Conservation (phyloP, 768 basidiomycete species). For the Sarcodon sp. region DNA sequence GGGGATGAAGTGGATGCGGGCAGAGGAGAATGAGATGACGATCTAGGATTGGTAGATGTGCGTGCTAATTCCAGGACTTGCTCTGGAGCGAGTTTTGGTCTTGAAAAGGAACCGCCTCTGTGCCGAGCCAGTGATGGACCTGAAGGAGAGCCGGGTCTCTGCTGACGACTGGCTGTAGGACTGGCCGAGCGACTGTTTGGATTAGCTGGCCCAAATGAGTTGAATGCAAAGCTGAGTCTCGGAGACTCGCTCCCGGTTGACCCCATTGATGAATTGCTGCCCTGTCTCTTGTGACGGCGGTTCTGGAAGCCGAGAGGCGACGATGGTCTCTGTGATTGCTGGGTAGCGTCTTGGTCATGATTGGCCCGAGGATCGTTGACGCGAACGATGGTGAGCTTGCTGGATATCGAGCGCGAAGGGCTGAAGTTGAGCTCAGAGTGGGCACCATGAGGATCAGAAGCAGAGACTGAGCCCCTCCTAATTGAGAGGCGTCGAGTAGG, state of each 20-base stretch:
- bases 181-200: conserved; percentile 14
- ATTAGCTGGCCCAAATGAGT: conserved; percentile 36
- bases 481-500: conserved; percentile 26
- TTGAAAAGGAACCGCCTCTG: conserved; percentile 22
- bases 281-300: conserved; percentile 16
- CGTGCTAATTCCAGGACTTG: conserved; percentile 67
- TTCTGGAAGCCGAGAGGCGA: conserved; percentile 12
- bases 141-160: conserved; percentile 27
- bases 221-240: conserved; percentile 48
- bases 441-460: conserved; percentile 53
- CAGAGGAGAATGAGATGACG: conserved; percentile 12
- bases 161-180: conserved; percentile 21
- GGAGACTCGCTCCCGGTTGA: conserved; percentile 15
- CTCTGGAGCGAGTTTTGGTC: conserved; percentile 52
- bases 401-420: conserved; percentile 41
- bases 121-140: conserved; percentile 29
- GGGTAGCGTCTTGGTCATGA: conserved; percentile 10
- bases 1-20: conserved; percentile 8
- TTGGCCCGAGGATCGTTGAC: conserved; percentile 25
- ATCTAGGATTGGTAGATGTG: conserved; percentile 34
- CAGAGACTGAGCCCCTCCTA: conserved; percentile 57
- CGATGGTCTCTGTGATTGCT: conserved; percentile 22
- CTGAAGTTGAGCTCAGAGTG: conserved; percentile 40
- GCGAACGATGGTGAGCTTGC: conserved; percentile 65
- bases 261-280: conserved; percentile 15